Conservation (phyloP, 2,329 filamentous ascomycete species). For the Monosporascus sp. region DNA sequence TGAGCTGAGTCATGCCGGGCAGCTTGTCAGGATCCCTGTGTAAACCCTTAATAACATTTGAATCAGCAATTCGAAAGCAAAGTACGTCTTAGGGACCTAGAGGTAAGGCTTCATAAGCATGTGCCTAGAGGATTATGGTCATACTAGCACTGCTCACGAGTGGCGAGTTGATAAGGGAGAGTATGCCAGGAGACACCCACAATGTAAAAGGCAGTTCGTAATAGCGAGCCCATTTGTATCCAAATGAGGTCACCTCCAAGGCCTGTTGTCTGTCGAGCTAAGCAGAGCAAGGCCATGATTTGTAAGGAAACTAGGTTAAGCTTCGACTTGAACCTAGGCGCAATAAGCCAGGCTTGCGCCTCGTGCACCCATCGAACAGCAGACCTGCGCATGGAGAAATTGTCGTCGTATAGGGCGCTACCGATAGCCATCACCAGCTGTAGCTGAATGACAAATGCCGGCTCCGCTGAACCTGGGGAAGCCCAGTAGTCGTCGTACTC, state of each 20-base stretch:
- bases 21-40: constrained; percentile 52
- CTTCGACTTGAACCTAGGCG: constrained; percentile 42
- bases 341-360: constrained; percentile 45
- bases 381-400: constrained; percentile 35
- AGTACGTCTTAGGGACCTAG: no score
- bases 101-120: no score
- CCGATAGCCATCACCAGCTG: constrained; percentile 51
- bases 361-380: constrained; percentile 49
- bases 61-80: no score
- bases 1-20: constrained; percentile 40
- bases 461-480: constrained; percentile 32
- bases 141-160: neutral
- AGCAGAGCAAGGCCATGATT: constrained; percentile 45
- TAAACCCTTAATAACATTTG: constrained; percentile 33
- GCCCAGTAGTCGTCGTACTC: constrained; percentile 50
- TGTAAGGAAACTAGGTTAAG: constrained; percentile 47
- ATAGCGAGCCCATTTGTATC: constrained; percentile 44
- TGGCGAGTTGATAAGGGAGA: neutral
- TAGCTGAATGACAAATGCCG: constrained; percentile 46
- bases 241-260: constrained; percentile 48
- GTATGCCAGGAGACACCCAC: neutral
- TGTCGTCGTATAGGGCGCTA: constrained; percentile 41
- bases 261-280: constrained; percentile 43
- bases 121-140: neutral
- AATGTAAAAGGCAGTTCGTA: constrained; percentile 53